phyloP scores from a whole-genome alignment of 345 rosid species.

The Raphanus raphanistrum region DNA sequence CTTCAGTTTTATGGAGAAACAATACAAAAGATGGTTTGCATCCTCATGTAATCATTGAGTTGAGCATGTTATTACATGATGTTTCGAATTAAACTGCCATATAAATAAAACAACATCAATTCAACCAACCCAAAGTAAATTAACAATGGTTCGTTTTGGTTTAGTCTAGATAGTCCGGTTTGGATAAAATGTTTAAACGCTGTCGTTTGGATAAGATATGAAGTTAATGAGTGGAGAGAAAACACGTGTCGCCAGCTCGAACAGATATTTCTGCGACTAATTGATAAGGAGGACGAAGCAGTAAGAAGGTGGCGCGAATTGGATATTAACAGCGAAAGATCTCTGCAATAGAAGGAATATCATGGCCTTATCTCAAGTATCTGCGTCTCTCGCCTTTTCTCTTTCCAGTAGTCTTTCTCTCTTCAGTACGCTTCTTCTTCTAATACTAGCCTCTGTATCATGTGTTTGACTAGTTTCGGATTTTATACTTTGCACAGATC shows the following conservation, averaged over 20 bases:
- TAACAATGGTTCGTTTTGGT: background rate
- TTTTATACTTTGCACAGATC: slow-evolving; percentile 41
- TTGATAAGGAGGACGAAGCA: slow-evolving; percentile 22
- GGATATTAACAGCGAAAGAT: background rate
- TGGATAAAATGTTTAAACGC: background rate
- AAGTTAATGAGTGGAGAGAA: slow-evolving; percentile 23
- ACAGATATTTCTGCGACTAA: slow-evolving; percentile 29
- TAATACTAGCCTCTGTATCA: background rate
- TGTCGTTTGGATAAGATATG: slow-evolving; percentile 11
- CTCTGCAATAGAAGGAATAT: background rate
- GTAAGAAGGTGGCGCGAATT: background rate
- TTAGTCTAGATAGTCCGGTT: background rate
- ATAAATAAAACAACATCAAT: background rate
- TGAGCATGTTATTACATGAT: too few species aligned
- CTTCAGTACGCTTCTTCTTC: background rate
- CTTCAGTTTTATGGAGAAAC: background rate
- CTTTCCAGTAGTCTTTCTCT: slow-evolving; percentile 40
- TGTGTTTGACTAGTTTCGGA: slow-evolving; percentile 23
- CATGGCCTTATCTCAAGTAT: slow-evolving; percentile 68
- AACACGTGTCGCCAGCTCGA: slow-evolving; percentile 37
- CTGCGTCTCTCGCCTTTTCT: slow-evolving; percentile 57
- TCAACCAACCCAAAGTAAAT: background rate
- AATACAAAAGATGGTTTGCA: background rate
- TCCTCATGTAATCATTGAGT: background rate
- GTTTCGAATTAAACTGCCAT: too few species aligned